phyloP scores from a whole-genome alignment of 2,329 filamentous ascomycete species.

The Colletotrichum musicola region DNA sequence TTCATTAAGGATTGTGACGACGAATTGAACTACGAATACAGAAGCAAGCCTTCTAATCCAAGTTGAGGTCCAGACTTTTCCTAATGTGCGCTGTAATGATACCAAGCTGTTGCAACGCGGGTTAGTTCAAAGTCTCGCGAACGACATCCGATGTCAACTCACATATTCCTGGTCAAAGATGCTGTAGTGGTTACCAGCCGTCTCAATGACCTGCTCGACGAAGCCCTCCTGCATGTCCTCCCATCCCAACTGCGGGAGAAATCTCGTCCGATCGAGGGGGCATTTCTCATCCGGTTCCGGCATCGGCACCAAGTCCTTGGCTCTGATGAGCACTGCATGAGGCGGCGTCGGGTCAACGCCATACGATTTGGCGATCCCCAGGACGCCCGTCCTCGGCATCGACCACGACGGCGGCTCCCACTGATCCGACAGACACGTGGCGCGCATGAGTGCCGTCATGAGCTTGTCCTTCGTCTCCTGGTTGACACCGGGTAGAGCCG shows the following conservation, averaged over 20 bases:
- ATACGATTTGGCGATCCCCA: conserved; percentile 10
- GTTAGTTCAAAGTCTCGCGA: no score
- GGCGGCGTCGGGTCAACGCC: conserved; percentile 17
- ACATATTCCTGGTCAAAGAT: conserved; percentile 30
- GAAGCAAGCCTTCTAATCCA: not conserved
- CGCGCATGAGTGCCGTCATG: conserved; percentile 33
- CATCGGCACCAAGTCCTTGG: conserved; percentile 31
- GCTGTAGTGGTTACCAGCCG: conserved; percentile 30
- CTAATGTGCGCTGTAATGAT: conserved; percentile 19
- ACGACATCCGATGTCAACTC: accelerated
- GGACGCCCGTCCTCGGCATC: conserved; percentile 1
- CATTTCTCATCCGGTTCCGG: conserved; percentile 26
- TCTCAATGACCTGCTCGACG: conserved; percentile 29
- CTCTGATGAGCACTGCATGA: conserved; percentile 22
- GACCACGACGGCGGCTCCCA: conserved; percentile 24
- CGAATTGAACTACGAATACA: not conserved
- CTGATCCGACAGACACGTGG: conserved; percentile 27
- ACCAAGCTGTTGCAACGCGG: not conserved
- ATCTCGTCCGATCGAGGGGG: conserved; percentile 25
- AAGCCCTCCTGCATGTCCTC: conserved; percentile 33
- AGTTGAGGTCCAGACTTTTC: conserved; percentile 12
- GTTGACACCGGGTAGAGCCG: conserved; percentile 14
- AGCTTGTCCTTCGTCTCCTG: conserved; percentile 26
- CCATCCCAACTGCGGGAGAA: conserved; percentile 29
- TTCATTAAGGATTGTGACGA: not conserved